Evolutionary conservation across 257 asterid species (phyloP).

Genomic region (Dorcoceras hygrometricum): DNA sequence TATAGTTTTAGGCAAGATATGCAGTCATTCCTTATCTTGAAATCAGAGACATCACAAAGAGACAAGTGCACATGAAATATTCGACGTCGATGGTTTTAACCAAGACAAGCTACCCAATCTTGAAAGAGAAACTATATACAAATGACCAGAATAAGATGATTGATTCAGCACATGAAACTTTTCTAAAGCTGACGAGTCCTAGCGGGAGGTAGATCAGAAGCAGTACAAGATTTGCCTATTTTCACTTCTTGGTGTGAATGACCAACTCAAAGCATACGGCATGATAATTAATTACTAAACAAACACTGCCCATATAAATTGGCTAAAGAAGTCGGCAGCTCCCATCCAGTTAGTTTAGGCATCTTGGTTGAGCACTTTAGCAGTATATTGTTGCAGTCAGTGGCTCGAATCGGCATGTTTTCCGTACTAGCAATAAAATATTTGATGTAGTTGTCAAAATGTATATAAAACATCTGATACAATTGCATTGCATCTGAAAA

Average conservation of each 20-base stretch:
- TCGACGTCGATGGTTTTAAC: background rate
- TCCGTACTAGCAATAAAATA: background rate
- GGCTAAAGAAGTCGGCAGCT: background rate
- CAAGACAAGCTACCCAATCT: background rate
- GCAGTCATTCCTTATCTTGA: background rate
- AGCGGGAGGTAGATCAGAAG: background rate
- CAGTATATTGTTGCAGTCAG: background rate
- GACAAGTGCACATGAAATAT: background rate
- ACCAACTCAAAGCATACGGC: background rate
- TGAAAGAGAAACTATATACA: background rate
- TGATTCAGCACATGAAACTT: background rate
- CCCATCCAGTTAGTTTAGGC: background rate
- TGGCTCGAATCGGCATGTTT: background rate
- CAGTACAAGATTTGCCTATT: background rate
- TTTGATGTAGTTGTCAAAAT: conserved; percentile 19
- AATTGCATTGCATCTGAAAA: conserved; percentile 12
- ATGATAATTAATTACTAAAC: too few species aligned
- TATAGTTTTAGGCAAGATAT: background rate
- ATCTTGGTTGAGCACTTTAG: background rate
- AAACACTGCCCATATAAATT: too few species aligned
- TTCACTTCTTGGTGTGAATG: background rate
- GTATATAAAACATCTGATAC: conserved; percentile 13
- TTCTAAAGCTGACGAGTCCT: background rate
- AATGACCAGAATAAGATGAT: background rate
- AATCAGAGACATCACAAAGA: background rate